Percentiles rank a stretch among this genome's conserved stretches.
These are phyloP conservation scores for Geranomyces variabilis DNA, from an alignment of 192 early-diverging fungal genomes.

Conservation along the genomic window DNA sequence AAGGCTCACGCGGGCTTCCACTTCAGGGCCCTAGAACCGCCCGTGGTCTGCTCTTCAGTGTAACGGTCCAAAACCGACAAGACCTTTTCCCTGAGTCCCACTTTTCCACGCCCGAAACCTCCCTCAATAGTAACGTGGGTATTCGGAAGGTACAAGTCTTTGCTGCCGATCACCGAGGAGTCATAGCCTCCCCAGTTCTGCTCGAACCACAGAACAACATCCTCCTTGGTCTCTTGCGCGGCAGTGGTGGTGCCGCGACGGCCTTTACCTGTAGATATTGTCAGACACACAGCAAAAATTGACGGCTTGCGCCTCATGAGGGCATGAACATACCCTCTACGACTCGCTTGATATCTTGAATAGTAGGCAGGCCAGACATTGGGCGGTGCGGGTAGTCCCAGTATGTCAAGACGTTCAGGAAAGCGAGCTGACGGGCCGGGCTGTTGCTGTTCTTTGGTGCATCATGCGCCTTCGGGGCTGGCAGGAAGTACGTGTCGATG, in stretches of 20 bases:
- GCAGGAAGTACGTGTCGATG: constrained; percentile 41
- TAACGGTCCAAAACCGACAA: constrained; percentile 40
- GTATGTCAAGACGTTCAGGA: constrained; percentile 45
- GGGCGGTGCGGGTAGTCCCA: constrained; percentile 59
- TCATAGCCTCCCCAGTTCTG: constrained; percentile 57
- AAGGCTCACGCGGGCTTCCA: neutral
- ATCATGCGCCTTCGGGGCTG: neutral
- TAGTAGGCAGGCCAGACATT: constrained; percentile 53
- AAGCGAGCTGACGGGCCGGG: constrained; percentile 14
- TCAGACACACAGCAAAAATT: neutral
- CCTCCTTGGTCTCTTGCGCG: constrained; percentile 33
- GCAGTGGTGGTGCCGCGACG: constrained; percentile 1
- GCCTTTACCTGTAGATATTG: constrained; percentile 25
- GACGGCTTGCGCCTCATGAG: neutral
- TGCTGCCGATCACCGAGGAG: constrained; percentile 36
- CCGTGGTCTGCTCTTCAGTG: constrained; percentile 13
- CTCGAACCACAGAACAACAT: constrained; percentile 40
- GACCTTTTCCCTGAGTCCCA: constrained; percentile 55
- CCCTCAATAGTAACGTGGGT: constrained; percentile 29
- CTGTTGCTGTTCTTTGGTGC: constrained; percentile 11
- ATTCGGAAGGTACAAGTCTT: constrained; percentile 15
- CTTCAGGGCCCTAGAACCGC: neutral
- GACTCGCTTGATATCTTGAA: constrained; percentile 47
- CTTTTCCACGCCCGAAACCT: constrained; percentile 49
- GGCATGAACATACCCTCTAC: constrained; percentile 30